These are phyloP conservation scores for Penicillium sclerotiorum DNA, from an alignment of 2,329 filamentous ascomycete species.

Conservation along the genomic window DNA sequence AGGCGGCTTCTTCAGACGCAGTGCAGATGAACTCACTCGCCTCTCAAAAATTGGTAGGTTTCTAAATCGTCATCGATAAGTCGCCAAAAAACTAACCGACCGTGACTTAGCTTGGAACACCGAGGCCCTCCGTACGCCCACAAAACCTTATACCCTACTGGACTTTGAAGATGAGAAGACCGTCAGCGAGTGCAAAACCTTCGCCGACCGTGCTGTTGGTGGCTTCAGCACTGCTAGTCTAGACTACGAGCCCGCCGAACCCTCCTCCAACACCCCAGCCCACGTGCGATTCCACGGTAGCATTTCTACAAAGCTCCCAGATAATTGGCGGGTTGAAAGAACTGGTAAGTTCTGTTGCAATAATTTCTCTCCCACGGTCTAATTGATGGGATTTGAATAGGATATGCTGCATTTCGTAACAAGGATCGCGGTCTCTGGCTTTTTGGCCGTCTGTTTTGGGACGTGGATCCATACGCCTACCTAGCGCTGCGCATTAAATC, in stretches of 20 bases:
- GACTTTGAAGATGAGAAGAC: slow-evolving; percentile 44
- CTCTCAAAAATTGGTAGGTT: slow-evolving; percentile 56
- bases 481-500: slow-evolving; percentile 86
- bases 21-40: slow-evolving; percentile 61
- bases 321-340: slow-evolving; percentile 54
- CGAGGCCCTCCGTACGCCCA: slow-evolving; percentile 40
- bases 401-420: slow-evolving; percentile 90
- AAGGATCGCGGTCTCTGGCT: slow-evolving; percentile 73
- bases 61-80: not conserved
- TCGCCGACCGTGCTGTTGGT: slow-evolving; percentile 85
- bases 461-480: slow-evolving; percentile 86
- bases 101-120: slow-evolving; percentile 42
- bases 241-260: slow-evolving; percentile 62
- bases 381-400: slow-evolving; percentile 49
- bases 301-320: slow-evolving; percentile 84
- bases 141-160: slow-evolving; percentile 43
- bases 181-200: slow-evolving; percentile 62
- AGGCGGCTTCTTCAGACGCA: slow-evolving; percentile 60
- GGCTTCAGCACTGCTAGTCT: slow-evolving; percentile 77
- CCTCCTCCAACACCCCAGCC: slow-evolving; percentile 49
- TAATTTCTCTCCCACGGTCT: not conserved
- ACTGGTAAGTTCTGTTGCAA: slow-evolving; percentile 33
- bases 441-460: slow-evolving; percentile 85
- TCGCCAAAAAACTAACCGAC: slow-evolving; percentile 10
- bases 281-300: slow-evolving; percentile 83